Percentiles rank a stretch among this genome's conserved stretches.
phyloP scores from a whole-genome alignment of 441 rosid species.

The Mallotus repandus region DNA sequence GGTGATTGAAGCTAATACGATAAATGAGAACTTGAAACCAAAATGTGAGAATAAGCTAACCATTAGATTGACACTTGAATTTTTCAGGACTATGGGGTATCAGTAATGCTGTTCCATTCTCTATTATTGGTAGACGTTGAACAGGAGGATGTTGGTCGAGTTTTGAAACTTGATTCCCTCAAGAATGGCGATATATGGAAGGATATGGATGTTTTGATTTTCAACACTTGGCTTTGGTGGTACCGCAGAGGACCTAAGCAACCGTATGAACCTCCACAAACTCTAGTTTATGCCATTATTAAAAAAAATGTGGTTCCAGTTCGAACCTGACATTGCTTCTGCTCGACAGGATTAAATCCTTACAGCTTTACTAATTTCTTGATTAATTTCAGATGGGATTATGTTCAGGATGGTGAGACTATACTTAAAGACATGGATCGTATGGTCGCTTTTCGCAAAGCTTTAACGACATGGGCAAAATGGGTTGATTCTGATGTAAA shows the following conservation, averaged over 20 bases:
- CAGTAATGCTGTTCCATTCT: conserved; percentile 52
- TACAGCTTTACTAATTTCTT: background rate
- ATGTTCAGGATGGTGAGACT: conserved; percentile 43
- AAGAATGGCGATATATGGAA: conserved; percentile 61
- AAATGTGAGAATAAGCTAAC: no score
- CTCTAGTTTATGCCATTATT: background rate
- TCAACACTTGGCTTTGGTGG: conserved; percentile 99
- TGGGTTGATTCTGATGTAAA: conserved; percentile 78
- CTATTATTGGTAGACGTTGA: conserved; percentile 70
- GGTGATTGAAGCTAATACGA: conserved; percentile 25
- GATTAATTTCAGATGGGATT: conserved; percentile 69
- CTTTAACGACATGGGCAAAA: conserved; percentile 70
- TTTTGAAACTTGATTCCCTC: conserved; percentile 80
- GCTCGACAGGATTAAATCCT: no score
- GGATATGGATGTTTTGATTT: conserved; percentile 56
- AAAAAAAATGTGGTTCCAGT: no score
- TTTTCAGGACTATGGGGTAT: conserved; percentile 60
- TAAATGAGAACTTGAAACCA: no score
- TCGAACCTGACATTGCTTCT: background rate
- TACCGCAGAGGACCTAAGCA: conserved; percentile 74
- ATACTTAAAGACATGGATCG: conserved; percentile 73
- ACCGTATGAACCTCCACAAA: conserved; percentile 42
- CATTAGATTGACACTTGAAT: background rate
- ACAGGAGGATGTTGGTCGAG: conserved; percentile 54
- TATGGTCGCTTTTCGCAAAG: conserved; percentile 64